Percentiles rank a stretch among this genome's conserved stretches.
Conservation (phyloP, 2,329 filamentous ascomycete genomes). For the Neodidymelliopsis sp. region DNA sequence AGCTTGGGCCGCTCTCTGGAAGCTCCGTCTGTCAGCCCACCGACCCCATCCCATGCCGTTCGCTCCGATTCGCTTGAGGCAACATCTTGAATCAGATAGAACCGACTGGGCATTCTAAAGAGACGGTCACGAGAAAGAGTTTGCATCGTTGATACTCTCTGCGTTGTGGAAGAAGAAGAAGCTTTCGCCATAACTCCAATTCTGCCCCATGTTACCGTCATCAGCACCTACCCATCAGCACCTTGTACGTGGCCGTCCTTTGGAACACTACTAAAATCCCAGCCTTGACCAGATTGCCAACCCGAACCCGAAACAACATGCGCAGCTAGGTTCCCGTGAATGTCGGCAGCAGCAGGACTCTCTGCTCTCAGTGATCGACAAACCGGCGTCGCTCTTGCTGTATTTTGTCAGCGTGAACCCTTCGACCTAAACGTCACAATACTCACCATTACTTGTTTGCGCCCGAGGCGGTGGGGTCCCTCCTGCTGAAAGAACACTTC, state of each 20-base stretch:
- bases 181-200: too few species aligned
- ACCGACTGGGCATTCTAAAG: too few species aligned
- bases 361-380: neutral
- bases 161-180: too few species aligned
- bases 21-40: slow-evolving; percentile 21
- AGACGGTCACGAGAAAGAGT: too few species aligned
- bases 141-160: too few species aligned
- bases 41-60: slow-evolving; percentile 6
- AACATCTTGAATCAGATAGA: too few species aligned
- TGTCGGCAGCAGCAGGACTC: neutral
- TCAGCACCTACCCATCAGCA: neutral
- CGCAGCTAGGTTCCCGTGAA: slow-evolving; percentile 2
- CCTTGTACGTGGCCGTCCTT: neutral
- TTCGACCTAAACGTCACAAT: neutral
- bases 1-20: slow-evolving; percentile 23
- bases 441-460: neutral
- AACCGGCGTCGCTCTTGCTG: neutral
- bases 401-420: neutral
- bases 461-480: neutral
- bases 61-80: slow-evolving; percentile 11
- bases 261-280: neutral
- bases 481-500: neutral
- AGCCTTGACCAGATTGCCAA: neutral
- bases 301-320: neutral
- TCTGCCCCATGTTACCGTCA: too few species aligned